A percentile compares a stretch with the other conserved stretches of the same genome.
Conservation (phyloP, 1,139 yeast genomes). For the Pichia sp. region DNA sequence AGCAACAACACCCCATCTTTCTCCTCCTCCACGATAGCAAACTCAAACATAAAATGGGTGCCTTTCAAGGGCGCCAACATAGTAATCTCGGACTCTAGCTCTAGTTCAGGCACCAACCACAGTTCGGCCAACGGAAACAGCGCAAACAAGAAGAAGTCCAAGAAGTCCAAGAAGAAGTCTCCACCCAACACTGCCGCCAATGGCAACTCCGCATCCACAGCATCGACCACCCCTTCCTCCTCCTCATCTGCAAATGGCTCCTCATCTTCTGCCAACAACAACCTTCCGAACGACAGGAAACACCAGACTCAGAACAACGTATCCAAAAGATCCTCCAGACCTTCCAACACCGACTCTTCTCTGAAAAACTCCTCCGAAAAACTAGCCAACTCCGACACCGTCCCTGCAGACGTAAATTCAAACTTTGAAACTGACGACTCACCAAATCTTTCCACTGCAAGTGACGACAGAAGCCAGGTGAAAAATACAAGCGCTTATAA, state of each 20-base stretch:
- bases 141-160: conserved; percentile 12
- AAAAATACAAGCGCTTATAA: neutral
- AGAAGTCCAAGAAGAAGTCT: conserved; percentile 11
- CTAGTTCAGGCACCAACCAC: neutral
- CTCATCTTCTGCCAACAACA: neutral
- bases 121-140: neutral
- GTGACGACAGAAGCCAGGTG: neutral
- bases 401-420: neutral
- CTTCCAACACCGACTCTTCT: neutral
- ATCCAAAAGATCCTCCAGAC: neutral
- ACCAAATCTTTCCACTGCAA: conserved; percentile 27
- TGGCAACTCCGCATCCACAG: neutral
- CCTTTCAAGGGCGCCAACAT: conserved; percentile 18
- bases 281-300: neutral
- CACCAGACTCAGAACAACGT: neutral
- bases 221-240: conserved; percentile 1
- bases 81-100: conserved; percentile 12
- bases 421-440: neutral
- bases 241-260: neutral
- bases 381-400: neutral
- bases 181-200: neutral
- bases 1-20: neutral
- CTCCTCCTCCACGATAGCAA: neutral
- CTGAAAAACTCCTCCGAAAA: neutral
- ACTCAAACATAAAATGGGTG: conserved; percentile 14